These are phyloP conservation scores for Venturia nashicola DNA, from an alignment of 2,329 filamentous ascomycete species.

Conservation along the genomic window DNA sequence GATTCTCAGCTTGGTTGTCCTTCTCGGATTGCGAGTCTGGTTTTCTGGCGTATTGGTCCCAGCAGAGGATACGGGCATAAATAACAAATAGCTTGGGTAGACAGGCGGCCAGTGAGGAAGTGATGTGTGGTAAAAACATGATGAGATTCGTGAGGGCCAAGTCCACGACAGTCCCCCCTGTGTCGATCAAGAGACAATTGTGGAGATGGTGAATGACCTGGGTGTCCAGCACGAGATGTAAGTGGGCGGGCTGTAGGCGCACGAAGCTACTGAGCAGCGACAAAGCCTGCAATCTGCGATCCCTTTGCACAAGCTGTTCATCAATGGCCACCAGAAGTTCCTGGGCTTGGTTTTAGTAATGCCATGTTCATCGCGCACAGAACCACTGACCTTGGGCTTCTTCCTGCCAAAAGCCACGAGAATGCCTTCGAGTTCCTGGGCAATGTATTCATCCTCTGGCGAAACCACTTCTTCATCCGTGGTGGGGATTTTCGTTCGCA, in stretches of 20 bases:
- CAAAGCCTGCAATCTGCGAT: slow-evolving; percentile 51
- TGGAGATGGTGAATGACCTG: slow-evolving; percentile 59
- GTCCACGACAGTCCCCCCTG: slow-evolving; percentile 65
- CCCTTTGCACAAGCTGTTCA: slow-evolving; percentile 50
- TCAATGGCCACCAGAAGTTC: slow-evolving; percentile 56
- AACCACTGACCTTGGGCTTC: slow-evolving; percentile 44
- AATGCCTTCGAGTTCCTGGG: slow-evolving; percentile 40
- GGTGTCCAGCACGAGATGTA: slow-evolving; percentile 61
- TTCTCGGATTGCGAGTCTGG: slow-evolving; percentile 1
- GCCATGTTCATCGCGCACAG: slow-evolving; percentile 4
- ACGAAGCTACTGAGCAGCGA: slow-evolving; percentile 62
- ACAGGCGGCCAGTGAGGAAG: slow-evolving; percentile 54
- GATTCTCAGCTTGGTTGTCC: slow-evolving; percentile 19
- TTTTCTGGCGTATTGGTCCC: slow-evolving; percentile 43
- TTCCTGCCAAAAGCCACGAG: slow-evolving; percentile 49
- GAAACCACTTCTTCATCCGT: slow-evolving; percentile 26
- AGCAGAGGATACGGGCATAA: slow-evolving; percentile 68
- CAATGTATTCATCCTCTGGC: slow-evolving; percentile 33
- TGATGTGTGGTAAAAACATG: slow-evolving; percentile 75
- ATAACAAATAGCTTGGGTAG: slow-evolving; percentile 69
- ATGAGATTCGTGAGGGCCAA: slow-evolving; percentile 62
- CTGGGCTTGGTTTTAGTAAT: slow-evolving; percentile 22
- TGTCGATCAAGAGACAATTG: slow-evolving; percentile 63
- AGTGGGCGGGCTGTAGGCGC: slow-evolving; percentile 63
- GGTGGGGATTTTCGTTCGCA: slow-evolving; percentile 25